phyloP scores from a whole-genome alignment of 2,329 filamentous ascomycete genomes.

The Calycina herbarum region DNA sequence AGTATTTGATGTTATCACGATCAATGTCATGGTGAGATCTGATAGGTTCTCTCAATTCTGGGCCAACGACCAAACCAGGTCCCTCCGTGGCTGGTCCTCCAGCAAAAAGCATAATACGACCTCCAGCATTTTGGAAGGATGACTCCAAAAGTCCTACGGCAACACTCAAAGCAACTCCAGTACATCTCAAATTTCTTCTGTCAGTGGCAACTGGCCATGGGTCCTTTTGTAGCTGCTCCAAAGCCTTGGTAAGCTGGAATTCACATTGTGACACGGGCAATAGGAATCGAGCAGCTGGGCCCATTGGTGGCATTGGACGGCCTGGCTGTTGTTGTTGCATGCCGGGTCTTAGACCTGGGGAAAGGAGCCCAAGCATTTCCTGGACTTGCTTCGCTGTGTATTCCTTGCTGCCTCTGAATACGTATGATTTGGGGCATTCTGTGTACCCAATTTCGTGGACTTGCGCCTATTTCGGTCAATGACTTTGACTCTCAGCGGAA shows the following conservation, averaged over 20 bases:
- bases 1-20: constrained; percentile 98
- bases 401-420: constrained; percentile 97
- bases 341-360: constrained; percentile 71
- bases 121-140: constrained; percentile 93
- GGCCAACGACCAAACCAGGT: constrained; percentile 93
- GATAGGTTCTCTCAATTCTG: constrained; percentile 93
- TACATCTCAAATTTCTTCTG: constrained; percentile 85
- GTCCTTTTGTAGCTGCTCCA: constrained; percentile 94
- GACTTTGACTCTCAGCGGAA: neutral
- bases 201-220: constrained; percentile 97
- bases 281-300: constrained; percentile 84
- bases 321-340: constrained; percentile 69
- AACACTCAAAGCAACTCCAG: constrained; percentile 93
- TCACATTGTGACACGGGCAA: constrained; percentile 94
- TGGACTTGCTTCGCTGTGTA: constrained; percentile 99
- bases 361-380: constrained; percentile 89
- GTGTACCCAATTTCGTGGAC: constrained; percentile 98
- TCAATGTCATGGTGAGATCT: constrained; percentile 99
- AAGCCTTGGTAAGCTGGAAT: constrained; percentile 92
- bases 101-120: constrained; percentile 94
- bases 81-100: constrained; percentile 95
- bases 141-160: constrained; percentile 90
- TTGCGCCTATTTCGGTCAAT: constrained; percentile 61
- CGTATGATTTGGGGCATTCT: constrained; percentile 97
- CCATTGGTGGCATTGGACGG: constrained; percentile 70